Evolutionary conservation across 805 yeast species (phyloP).

Genomic region (Yarrowia divulgata): DNA sequence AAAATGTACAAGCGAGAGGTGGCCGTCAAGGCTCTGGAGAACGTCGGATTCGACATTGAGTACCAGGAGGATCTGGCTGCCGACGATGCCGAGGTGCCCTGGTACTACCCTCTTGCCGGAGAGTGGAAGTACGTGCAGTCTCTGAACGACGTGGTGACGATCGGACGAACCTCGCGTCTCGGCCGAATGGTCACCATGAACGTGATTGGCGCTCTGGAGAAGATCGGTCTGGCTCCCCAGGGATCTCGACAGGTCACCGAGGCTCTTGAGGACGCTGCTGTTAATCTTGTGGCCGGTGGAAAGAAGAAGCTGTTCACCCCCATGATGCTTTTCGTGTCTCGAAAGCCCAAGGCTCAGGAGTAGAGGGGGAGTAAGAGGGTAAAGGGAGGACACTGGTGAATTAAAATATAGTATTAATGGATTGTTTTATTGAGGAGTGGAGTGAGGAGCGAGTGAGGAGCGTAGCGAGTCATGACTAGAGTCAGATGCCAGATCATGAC

Average conservation of each 20-base stretch:
- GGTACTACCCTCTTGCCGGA: slow-evolving; percentile 97
- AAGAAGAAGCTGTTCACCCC: slow-evolving; percentile 90
- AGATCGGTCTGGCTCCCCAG: slow-evolving; percentile 85
- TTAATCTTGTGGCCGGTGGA: slow-evolving; percentile 94
- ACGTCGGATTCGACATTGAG: slow-evolving; percentile 85
- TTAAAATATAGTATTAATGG: no score
- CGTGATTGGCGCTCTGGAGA: slow-evolving; percentile 82
- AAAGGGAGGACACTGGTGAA: no score
- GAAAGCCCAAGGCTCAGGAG: slow-evolving; percentile 45
- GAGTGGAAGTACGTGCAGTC: slow-evolving; percentile 88
- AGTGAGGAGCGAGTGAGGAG: no score
- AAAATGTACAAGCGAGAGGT: slow-evolving; percentile 88
- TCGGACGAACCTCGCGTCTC: slow-evolving; percentile 82
- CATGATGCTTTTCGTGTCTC: slow-evolving; percentile 91
- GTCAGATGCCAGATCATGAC: no score
- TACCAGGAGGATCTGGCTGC: slow-evolving; percentile 85
- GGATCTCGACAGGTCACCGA: slow-evolving; percentile 89
- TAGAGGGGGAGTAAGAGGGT: no score
- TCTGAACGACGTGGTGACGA: slow-evolving; percentile 77
- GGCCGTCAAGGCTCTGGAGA: slow-evolving; percentile 84
- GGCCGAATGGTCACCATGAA: slow-evolving; percentile 89
- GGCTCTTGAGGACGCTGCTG: slow-evolving; percentile 97
- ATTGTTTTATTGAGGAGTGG: no score
- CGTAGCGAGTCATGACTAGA: no score
- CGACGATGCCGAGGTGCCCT: slow-evolving; percentile 81